Conservation (phyloP, 2,329 filamentous ascomycete species). For the Dactylellina sp. region DNA sequence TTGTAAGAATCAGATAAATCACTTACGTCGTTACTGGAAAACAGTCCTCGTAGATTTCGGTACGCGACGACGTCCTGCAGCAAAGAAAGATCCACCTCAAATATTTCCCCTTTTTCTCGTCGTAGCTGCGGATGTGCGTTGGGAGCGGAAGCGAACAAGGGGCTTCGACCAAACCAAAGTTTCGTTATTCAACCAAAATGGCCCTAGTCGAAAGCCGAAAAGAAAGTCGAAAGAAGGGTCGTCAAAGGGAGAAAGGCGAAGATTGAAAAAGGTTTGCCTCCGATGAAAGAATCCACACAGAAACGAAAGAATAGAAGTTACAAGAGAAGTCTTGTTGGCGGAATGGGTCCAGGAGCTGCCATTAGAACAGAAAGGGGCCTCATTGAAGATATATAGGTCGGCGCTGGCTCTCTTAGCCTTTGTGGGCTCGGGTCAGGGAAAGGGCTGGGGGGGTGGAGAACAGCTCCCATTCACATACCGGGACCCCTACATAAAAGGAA, state of each 20-base stretch:
- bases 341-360: slow-evolving; percentile 58
- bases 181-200: slow-evolving; percentile 16
- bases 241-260: slow-evolving; percentile 49
- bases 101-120: slow-evolving; percentile 54
- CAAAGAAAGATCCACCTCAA: slow-evolving; percentile 51
- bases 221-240: slow-evolving; percentile 60
- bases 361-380: slow-evolving; percentile 57
- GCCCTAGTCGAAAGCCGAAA: slow-evolving; percentile 56
- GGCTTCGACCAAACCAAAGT: slow-evolving; percentile 35
- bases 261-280: slow-evolving; percentile 38
- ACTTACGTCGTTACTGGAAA: slow-evolving; percentile 48
- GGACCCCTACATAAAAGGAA: slow-evolving; percentile 54
- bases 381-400: slow-evolving; percentile 52
- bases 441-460: slow-evolving; percentile 42
- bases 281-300: slow-evolving; percentile 50
- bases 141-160: slow-evolving; percentile 45
- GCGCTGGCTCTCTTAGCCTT: slow-evolving; percentile 5
- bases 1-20: slow-evolving; percentile 8
- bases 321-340: slow-evolving; percentile 55
- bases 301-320: slow-evolving; percentile 56
- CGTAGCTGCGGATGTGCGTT: slow-evolving; percentile 47
- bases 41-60: slow-evolving; percentile 16
- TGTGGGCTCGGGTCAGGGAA: slow-evolving; percentile 22
- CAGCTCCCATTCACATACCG: slow-evolving; percentile 40
- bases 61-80: slow-evolving; percentile 32